phyloP scores from a whole-genome alignment of 306 rosid genomes.

The Lathyrus sativus region DNA sequence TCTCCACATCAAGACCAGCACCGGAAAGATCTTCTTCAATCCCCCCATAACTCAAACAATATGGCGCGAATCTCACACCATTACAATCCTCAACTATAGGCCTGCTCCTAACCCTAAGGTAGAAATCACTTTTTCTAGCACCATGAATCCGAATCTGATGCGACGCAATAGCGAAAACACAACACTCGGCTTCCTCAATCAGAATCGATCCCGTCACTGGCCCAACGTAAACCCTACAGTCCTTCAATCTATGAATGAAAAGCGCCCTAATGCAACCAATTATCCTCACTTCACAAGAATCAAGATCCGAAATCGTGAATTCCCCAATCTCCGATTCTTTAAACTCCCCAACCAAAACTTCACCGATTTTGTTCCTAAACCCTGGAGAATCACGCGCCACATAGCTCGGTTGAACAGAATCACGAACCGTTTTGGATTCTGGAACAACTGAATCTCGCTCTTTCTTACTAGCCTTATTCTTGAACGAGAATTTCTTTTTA shows the following conservation, averaged over 20 bases:
- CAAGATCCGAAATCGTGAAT: constrained; percentile 71
- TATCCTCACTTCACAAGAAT: constrained; percentile 81
- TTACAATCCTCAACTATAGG: constrained; percentile 69
- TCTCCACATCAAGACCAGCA: constrained; percentile 63
- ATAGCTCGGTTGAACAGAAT: constrained; percentile 35
- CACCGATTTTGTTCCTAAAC: constrained; percentile 52
- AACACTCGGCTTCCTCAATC: constrained; percentile 71
- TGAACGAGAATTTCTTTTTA: constrained; percentile 74
- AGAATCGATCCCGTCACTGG: constrained; percentile 68
- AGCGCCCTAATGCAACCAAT: constrained; percentile 68
- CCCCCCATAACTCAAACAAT: constrained; percentile 67
- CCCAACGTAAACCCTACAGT: constrained; percentile 66
- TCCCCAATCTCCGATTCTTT: constrained; percentile 69
- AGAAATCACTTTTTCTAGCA: constrained; percentile 65
- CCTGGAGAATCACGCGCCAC: constrained; percentile 62
- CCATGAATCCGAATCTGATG: constrained; percentile 90
- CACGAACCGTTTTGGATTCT: constrained; percentile 20
- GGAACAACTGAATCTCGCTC: constrained; percentile 33
- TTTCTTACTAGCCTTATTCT: constrained; percentile 58
- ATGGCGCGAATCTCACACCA: constrained; percentile 74
- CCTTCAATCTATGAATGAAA: constrained; percentile 67
- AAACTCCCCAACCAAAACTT: constrained; percentile 53
- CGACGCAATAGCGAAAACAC: constrained; percentile 67
- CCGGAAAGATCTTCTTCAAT: constrained; percentile 67
- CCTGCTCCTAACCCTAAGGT: constrained; percentile 85